phyloP scores from a whole-genome alignment of 495 filamentous ascomycete species.

The Lindgomyces ingoldianus region DNA sequence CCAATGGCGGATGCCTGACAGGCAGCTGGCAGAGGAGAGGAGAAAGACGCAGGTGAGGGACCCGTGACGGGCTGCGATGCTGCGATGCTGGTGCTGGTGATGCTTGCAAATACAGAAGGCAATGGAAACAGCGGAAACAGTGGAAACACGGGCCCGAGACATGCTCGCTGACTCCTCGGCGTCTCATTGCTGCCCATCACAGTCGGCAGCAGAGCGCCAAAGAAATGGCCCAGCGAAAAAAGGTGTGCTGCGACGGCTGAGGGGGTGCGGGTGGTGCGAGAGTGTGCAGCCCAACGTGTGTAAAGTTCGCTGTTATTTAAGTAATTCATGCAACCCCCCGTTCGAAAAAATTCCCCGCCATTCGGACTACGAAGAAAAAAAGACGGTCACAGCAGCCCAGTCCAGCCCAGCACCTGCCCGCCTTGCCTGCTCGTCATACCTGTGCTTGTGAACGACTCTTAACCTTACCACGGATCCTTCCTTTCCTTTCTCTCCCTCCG shows the following conservation, averaged over 20 bases:
- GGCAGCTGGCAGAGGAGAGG: neutral
- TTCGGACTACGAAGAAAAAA: slow-evolving; percentile 24
- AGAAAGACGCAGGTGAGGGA: neutral
- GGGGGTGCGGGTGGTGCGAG: neutral
- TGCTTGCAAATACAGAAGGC: too few relatives aligned
- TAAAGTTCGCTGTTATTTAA: slow-evolving; percentile 17
- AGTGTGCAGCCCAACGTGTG: slow-evolving; percentile 15
- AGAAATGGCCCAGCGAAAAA: too few relatives aligned
- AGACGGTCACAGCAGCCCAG: neutral
- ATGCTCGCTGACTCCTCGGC: neutral
- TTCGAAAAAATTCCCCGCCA: slow-evolving; percentile 10
- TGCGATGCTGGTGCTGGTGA: too few relatives aligned
- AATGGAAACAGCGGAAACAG: too few relatives aligned
- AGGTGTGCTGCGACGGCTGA: neutral
- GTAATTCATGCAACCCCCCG: slow-evolving; percentile 30
- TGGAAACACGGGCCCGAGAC: neutral
- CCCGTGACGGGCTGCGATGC: neutral
- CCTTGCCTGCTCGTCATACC: neutral
- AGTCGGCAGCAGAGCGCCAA: neutral
- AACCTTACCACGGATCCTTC: neutral
- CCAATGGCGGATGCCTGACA: neutral
- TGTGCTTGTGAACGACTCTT: neutral
- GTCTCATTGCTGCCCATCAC: slow-evolving; percentile 19
- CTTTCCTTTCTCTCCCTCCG: neutral
- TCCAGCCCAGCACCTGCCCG: neutral